These are phyloP conservation scores for Cercospora berteroae DNA, from an alignment of 2,329 filamentous ascomycete species.

Conservation along the genomic window DNA sequence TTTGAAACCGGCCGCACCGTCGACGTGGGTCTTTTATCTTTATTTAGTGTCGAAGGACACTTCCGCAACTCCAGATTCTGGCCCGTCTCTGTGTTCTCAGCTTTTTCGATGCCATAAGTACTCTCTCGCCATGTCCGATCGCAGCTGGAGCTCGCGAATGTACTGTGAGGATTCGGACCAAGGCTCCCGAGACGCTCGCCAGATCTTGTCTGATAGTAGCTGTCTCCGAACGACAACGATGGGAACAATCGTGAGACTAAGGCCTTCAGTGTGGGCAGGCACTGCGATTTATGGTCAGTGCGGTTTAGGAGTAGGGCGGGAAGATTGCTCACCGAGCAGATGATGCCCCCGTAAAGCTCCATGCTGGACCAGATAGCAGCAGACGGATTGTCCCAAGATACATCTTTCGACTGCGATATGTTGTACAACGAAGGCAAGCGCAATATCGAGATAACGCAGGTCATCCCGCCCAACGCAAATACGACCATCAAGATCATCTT, in stretches of 20 bases:
- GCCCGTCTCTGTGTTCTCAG: background rate
- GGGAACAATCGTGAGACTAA: slow-evolving; percentile 20
- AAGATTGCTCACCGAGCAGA: slow-evolving; percentile 22
- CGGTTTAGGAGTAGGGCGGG: background rate
- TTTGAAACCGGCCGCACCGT: background rate
- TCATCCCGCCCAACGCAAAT: slow-evolving; percentile 35
- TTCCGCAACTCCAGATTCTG: background rate
- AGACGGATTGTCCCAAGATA: slow-evolving; percentile 27
- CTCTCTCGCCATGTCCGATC: background rate
- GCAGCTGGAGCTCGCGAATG: background rate
- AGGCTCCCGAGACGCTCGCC: background rate
- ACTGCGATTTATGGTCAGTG: background rate
- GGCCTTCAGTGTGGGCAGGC: slow-evolving; percentile 18
- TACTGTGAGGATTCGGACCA: background rate
- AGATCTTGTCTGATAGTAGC: slow-evolving; percentile 7
- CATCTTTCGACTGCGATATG: slow-evolving; percentile 24
- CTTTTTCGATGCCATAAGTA: background rate
- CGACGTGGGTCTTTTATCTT: background rate
- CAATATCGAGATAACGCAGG: slow-evolving; percentile 25
- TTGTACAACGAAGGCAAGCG: slow-evolving; percentile 27
- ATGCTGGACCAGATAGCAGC: slow-evolving; percentile 25
- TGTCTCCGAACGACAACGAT: slow-evolving; percentile 14
- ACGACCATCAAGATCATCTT: slow-evolving; percentile 33
- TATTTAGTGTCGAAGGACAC: background rate
- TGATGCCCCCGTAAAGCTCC: slow-evolving; percentile 29